A percentile compares a stretch with the other conserved stretches of the same genome.
Conservation (phyloP, 2,329 filamentous ascomycete genomes). For the Dactylella cylindrospora region DNA sequence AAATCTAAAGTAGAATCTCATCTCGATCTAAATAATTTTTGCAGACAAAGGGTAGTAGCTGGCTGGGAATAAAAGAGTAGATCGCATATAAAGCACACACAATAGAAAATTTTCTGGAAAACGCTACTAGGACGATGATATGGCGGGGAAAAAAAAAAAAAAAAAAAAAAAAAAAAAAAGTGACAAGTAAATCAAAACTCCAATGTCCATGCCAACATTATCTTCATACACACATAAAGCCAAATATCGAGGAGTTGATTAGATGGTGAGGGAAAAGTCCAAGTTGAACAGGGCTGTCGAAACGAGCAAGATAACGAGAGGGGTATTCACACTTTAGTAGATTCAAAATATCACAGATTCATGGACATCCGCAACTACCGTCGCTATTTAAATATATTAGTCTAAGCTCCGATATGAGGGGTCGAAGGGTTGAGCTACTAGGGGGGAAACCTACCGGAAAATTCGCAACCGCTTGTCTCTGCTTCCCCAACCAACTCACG, state of each 20-base stretch:
- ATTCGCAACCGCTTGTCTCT: conserved; percentile 57
- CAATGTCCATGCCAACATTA: conserved; percentile 44
- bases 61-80: too few relatives aligned
- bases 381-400: too few relatives aligned
- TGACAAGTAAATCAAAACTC: conserved; percentile 39
- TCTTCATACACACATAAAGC: conserved; percentile 7
- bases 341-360: conserved; percentile 10
- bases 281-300: background rate
- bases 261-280: background rate
- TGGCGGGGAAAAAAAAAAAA: conserved; percentile 1
- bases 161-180: conserved; percentile 12
- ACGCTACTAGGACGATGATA: conserved; percentile 10
- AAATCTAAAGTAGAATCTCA: too few relatives aligned
- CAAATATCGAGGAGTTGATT: too few relatives aligned
- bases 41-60: too few relatives aligned
- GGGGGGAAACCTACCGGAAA: conserved; percentile 42
- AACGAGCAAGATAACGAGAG: background rate
- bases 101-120: too few relatives aligned
- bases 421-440: too few relatives aligned
- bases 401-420: too few relatives aligned
- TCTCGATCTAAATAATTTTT: too few relatives aligned
- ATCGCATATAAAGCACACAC: too few relatives aligned
- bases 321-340: conserved; percentile 10
- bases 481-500: conserved; percentile 81
- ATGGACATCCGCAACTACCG: too few relatives aligned